Base-by-base conservation (phyloP, 768 basidiomycete species). In the Cystofilobasidium capitatum region DNA sequence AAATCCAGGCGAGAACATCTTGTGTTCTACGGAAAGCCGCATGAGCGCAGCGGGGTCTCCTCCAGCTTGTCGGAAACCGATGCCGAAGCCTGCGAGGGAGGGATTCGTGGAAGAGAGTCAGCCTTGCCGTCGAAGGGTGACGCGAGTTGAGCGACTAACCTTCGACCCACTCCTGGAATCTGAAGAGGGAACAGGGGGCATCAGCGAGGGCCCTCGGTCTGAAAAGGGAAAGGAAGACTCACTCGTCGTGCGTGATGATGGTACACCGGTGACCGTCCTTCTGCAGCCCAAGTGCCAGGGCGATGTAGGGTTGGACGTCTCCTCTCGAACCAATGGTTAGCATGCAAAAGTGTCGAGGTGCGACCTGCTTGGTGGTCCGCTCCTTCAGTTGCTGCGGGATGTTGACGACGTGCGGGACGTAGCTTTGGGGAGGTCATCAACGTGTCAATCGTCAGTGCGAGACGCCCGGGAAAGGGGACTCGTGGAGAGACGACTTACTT, bases 1-100 rank as follows among this genome's bases (percentile, higher is more conserved):
- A 71, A 86, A 87, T 24, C 84, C 84, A 0, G 85, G 85, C 10
- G 85, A 86, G 73, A 86, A 86, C 83, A 86, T 86, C 84, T 71
- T 76, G 69, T 78, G 77, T 71, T 82, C 82, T 3, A 80, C 79
- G 65, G 79, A 81, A 6, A 86, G 78, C 71, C 85, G 84, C 85
- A 86, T 86, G 73, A 86, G 73, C 2, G 83, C 82, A 0, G 83
- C 85, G 0, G 86, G 85, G 76, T 87, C 86, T 8, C 85, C 86
- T 2, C 86, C 86, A 20, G 85, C 84, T 40, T 81, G 80, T 33
- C 84, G 80, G 75, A 85, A 84, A 42, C 75, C 77, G 65, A 87
- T 79, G 4, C 82, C 84, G 73, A 83, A 86, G 9, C 82, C 80
- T 65, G 64, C 29, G 7, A 55, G 13, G 49, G 33, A 1, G 1